Evolutionary conservation across 441 rosid genomes (phyloP).

Genomic region (Eutrema salsugineum): DNA sequence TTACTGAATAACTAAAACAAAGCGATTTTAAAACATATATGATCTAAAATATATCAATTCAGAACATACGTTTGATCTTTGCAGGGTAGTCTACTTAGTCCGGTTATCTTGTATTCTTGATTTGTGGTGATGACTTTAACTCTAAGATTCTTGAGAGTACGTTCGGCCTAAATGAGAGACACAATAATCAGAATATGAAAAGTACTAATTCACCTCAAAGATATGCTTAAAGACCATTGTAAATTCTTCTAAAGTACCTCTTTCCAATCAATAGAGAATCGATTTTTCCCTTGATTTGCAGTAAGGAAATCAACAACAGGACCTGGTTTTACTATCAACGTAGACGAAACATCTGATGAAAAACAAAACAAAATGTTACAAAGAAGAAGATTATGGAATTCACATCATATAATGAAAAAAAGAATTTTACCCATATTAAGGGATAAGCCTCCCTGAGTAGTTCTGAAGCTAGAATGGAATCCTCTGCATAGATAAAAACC

Average conservation of each 20-base stretch:
- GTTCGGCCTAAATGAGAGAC: conserved; percentile 42
- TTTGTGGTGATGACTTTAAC: conserved; percentile 42
- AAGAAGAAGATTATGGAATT: not conserved
- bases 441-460: conserved; percentile 62
- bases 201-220: not conserved
- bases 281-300: conserved; percentile 42
- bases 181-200: not conserved
- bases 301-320: conserved; percentile 23
- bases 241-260: conserved; percentile 32
- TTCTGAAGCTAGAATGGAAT: conserved; percentile 73
- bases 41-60: not conserved
- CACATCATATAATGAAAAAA: not conserved
- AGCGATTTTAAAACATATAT: not conserved
- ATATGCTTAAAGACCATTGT: not conserved
- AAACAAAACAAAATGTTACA: not conserved
- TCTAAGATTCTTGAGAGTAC: conserved; percentile 54
- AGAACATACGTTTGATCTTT: conserved; percentile 38
- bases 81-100: conserved; percentile 46
- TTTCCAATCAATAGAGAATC: conserved; percentile 37
- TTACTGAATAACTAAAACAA: not conserved
- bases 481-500: conserved; percentile 80
- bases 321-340: too few species aligned
- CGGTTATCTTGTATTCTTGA: conserved; percentile 50
- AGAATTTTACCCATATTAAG: conserved; percentile 42
- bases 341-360: too few species aligned